A percentile compares a stretch with the other conserved stretches of the same genome.
Evolutionary conservation across 2,329 filamentous ascomycete species (phyloP).

Genomic region (Scytalidium sp.): DNA sequence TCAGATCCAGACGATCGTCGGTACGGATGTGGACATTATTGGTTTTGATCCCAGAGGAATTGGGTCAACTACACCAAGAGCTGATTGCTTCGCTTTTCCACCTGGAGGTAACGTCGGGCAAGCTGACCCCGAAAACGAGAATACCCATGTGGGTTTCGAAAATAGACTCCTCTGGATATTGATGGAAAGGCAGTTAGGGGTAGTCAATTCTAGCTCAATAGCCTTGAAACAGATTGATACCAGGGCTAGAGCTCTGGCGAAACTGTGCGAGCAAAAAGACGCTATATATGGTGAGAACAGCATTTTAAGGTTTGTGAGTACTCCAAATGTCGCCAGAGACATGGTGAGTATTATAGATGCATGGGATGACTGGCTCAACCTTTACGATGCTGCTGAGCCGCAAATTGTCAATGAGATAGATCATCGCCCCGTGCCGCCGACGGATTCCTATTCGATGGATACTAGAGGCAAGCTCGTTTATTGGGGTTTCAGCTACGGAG

Average conservation of each 20-base stretch:
- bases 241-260: constrained; percentile 38
- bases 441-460: constrained; percentile 5
- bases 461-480: constrained; percentile 32
- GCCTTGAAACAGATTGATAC: constrained; percentile 43
- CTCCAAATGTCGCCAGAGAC: constrained; percentile 32
- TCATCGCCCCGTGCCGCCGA: not conserved
- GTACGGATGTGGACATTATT: constrained; percentile 39
- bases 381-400: not conserved
- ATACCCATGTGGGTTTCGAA: constrained; percentile 31
- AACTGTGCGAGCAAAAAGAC: constrained; percentile 35
- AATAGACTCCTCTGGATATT: constrained; percentile 15
- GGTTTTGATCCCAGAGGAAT: constrained; percentile 49
- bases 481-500: constrained; percentile 48
- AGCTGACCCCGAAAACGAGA: constrained; percentile 30
- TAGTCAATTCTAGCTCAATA: constrained; percentile 44
- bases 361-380: constrained; percentile 23
- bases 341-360: constrained; percentile 33
- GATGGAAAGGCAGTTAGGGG: constrained; percentile 26
- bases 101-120: constrained; percentile 17
- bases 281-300: constrained; percentile 20
- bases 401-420: not conserved
- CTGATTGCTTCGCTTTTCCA: constrained; percentile 46
- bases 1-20: constrained; percentile 33
- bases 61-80: constrained; percentile 45
- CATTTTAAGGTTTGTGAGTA: constrained; percentile 25